These are phyloP conservation scores for Colletotrichum sp. DNA, from an alignment of 2,329 filamentous ascomycete genomes.

Conservation along the genomic window DNA sequence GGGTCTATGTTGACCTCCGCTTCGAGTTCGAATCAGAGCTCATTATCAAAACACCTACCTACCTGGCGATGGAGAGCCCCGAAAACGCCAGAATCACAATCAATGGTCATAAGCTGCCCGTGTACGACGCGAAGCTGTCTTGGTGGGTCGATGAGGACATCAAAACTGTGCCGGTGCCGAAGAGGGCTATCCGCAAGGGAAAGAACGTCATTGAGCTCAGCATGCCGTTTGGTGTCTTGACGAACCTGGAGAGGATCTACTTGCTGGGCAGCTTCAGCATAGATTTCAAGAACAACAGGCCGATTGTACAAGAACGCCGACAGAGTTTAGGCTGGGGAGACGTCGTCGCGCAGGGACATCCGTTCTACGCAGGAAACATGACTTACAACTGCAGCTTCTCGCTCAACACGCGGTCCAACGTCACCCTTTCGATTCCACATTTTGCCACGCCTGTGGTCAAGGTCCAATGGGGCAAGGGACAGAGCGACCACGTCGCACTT, in stretches of 20 bases:
- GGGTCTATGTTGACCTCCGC: constrained; percentile 24
- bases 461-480: not conserved
- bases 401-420: not conserved
- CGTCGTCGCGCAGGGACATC: constrained; percentile 26
- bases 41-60: constrained; percentile 5
- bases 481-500: not conserved
- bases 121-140: not conserved
- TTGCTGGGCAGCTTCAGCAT: constrained; percentile 32
- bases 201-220: constrained; percentile 25
- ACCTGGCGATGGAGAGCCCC: constrained; percentile 31
- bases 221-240: constrained; percentile 31
- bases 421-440: constrained; percentile 4
- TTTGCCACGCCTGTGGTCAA: constrained; percentile 14
- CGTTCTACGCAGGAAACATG: constrained; percentile 28
- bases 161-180: constrained; percentile 26
- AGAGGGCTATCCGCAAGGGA: constrained; percentile 24
- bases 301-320: not conserved
- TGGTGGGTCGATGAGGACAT: constrained; percentile 38
- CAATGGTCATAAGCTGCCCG: constrained; percentile 19
- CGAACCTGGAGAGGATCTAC: constrained; percentile 34
- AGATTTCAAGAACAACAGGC: constrained; percentile 9
- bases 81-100: constrained; percentile 25
- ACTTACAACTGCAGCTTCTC: constrained; percentile 24
- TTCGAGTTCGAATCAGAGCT: constrained; percentile 29
- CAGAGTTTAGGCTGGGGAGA: constrained; percentile 28